Percentiles rank a stretch among this genome's conserved stretches.
phyloP scores from a whole-genome alignment of 257 asterid species.

The Nicotiana tabacum region DNA sequence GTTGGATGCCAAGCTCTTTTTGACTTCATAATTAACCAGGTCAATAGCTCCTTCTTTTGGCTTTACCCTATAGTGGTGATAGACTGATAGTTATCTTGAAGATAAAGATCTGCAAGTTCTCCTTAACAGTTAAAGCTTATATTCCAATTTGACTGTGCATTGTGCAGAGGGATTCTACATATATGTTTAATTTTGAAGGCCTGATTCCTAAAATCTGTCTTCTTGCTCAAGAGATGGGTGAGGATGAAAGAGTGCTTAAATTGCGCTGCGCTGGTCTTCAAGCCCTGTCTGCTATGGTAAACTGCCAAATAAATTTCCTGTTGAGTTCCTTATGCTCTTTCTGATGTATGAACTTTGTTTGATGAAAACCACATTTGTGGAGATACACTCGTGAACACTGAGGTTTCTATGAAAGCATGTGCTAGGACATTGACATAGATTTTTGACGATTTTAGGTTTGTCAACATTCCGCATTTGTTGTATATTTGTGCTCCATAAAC shows the following conservation, averaged over 20 bases:
- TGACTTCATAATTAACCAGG: constrained; percentile 73
- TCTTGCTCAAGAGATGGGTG: constrained; percentile 70
- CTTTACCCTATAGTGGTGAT: neutral
- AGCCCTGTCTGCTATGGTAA: constrained; percentile 63
- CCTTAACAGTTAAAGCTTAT: neutral
- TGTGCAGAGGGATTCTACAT: constrained; percentile 57
- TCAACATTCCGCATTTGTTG: neutral
- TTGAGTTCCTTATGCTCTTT: neutral
- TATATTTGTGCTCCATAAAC: neutral
- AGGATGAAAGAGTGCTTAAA: constrained; percentile 40
- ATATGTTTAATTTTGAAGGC: constrained; percentile 68
- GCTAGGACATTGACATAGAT: constrained; percentile 2
- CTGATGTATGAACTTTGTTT: neutral
- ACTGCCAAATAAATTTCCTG: constrained; percentile 9
- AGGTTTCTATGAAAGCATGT: neutral
- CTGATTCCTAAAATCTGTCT: constrained; percentile 63
- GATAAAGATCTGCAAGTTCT: neutral
- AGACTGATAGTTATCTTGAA: neutral
- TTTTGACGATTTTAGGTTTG: neutral
- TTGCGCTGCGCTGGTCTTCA: constrained; percentile 69
- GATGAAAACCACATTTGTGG: neutral
- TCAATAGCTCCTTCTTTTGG: constrained; percentile 4
- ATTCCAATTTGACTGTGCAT: neutral
- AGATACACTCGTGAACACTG: neutral
- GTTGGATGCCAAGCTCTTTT: constrained; percentile 66